Percentiles rank a stretch among this genome's conserved stretches.
phyloP scores from a whole-genome alignment of 2,329 filamentous ascomycete species.

The Ophiostoma sp. region DNA sequence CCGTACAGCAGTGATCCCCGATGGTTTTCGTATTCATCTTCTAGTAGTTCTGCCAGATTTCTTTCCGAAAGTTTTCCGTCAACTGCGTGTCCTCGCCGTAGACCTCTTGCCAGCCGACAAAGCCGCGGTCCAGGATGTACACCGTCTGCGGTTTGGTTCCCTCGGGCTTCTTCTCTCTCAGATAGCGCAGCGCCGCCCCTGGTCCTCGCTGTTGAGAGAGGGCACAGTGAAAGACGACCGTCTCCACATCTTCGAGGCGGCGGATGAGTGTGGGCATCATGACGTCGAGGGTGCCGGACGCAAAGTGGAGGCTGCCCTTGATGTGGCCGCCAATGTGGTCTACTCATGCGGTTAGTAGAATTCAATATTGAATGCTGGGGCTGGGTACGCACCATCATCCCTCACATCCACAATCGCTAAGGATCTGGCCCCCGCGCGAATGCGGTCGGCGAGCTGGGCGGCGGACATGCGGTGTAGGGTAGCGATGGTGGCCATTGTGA shows the following conservation, averaged over 20 bases:
- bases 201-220: constrained; percentile 90
- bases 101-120: constrained; percentile 83
- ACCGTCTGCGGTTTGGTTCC: constrained; percentile 61
- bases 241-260: constrained; percentile 72
- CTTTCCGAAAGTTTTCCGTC: constrained; percentile 81
- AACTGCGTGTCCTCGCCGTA: constrained; percentile 75
- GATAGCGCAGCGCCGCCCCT: constrained; percentile 75
- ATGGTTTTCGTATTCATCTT: no score
- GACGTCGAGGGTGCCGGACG: constrained; percentile 70
- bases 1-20: no score
- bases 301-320: constrained; percentile 71
- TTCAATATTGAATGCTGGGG: neutral
- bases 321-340: constrained; percentile 94
- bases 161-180: constrained; percentile 56
- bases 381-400: constrained; percentile 62
- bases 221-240: constrained; percentile 91
- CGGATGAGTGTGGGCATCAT: constrained; percentile 81
- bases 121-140: constrained; percentile 79
- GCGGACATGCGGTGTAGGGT: constrained; percentile 67
- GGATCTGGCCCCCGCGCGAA: constrained; percentile 54
- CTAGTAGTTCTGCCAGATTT: constrained; percentile 66
- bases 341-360: constrained; percentile 37
- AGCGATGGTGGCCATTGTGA: constrained; percentile 55
- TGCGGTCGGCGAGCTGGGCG: constrained; percentile 64
- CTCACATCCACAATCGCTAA: constrained; percentile 86